phyloP scores from a whole-genome alignment of 345 rosid genomes.

The Lepidium africanum region DNA sequence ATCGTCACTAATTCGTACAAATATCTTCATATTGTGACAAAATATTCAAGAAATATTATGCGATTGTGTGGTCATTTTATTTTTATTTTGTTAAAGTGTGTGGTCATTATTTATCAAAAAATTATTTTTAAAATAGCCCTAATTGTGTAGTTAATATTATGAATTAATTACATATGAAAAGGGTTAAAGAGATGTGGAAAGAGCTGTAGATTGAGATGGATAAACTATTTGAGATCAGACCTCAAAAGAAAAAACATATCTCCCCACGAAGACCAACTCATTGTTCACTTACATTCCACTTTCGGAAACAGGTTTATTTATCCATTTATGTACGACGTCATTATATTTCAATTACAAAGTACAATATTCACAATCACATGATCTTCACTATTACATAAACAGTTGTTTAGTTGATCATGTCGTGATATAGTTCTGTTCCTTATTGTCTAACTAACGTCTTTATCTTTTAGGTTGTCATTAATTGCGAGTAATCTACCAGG shows the following conservation, averaged over 20 bases:
- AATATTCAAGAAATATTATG: too few species aligned
- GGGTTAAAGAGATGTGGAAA: conserved; percentile 47
- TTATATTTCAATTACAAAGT: too few species aligned
- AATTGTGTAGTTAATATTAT: too few species aligned
- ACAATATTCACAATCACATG: neutral
- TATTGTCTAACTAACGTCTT: neutral
- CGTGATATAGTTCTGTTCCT: neutral
- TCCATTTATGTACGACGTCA: too few species aligned
- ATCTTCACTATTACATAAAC: neutral
- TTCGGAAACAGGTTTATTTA: conserved; percentile 33
- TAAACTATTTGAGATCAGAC: conserved; percentile 47
- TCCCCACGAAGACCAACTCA: conserved; percentile 43
- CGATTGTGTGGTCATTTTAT: neutral
- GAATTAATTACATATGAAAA: neutral
- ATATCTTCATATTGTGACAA: too few species aligned
- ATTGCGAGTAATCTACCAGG: conserved; percentile 59
- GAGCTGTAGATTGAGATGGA: conserved; percentile 52
- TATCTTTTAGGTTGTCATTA: conserved; percentile 46
- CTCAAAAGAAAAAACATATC: conserved; percentile 51
- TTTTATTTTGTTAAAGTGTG: too few species aligned
- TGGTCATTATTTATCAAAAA: too few species aligned
- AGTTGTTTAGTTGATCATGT: neutral
- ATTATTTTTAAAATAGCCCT: too few species aligned
- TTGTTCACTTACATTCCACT: conserved; percentile 41
- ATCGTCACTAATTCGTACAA: too few species aligned